Conservation (phyloP, 768 basidiomycete genomes). For the Cystobasidium tubakii region DNA sequence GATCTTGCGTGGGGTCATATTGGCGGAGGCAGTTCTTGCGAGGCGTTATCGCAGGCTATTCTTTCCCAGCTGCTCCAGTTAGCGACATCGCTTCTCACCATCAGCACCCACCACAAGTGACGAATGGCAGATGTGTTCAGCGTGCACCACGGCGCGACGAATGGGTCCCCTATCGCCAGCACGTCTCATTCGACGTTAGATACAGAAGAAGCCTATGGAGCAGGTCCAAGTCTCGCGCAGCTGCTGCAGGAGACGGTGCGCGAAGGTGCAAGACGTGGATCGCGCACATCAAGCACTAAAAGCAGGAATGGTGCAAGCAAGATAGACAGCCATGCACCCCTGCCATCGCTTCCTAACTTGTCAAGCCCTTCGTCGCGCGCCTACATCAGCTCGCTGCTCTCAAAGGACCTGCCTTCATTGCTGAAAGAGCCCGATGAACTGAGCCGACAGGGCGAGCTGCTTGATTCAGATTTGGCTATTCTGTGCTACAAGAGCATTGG, state of each 20-base stretch:
- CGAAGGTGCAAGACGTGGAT: neutral
- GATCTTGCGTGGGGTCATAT: no score
- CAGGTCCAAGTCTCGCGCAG: constrained; percentile 30
- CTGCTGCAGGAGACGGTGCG: constrained; percentile 32
- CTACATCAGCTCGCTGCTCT: constrained; percentile 26
- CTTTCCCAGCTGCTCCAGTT: no score
- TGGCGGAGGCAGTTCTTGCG: no score
- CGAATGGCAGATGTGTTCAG: constrained; percentile 9
- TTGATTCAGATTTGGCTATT: constrained; percentile 44
- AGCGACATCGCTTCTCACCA: neutral
- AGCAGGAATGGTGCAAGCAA: constrained; percentile 14
- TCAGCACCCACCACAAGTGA: neutral
- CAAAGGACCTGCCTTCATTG: constrained; percentile 24
- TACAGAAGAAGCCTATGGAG: neutral
- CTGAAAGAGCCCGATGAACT: constrained; percentile 29
- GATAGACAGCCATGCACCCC: neutral
- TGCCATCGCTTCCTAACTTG: constrained; percentile 22
- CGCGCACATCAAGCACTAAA: neutral
- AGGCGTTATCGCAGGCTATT: no score
- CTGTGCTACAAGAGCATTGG: constrained; percentile 40
- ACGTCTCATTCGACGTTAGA: neutral
- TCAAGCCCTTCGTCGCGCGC: neutral
- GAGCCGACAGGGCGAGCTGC: constrained; percentile 17
- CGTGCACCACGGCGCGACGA: neutral
- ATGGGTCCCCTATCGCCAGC: constrained; percentile 4